These are phyloP conservation scores for Colletotrichum neosansevieriae DNA, from an alignment of 2,329 filamentous ascomycete species.

Conservation along the genomic window DNA sequence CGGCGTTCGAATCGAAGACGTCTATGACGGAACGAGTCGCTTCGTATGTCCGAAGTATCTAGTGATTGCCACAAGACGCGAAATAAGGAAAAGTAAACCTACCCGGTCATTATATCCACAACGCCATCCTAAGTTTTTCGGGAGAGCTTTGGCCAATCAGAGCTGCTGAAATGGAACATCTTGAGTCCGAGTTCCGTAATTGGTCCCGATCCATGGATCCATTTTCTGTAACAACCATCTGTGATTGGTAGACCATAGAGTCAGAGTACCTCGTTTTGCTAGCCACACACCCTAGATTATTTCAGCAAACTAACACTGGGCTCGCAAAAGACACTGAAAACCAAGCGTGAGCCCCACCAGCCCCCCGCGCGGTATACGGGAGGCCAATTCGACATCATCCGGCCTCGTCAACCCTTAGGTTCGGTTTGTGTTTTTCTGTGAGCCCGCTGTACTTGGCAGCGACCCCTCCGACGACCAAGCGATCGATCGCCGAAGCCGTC, in stretches of 20 bases:
- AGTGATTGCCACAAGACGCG: background rate
- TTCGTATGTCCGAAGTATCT: background rate
- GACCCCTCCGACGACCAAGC: background rate
- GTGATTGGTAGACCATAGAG: too few relatives aligned
- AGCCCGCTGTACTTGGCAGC: background rate
- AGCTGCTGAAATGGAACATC: constrained; percentile 8
- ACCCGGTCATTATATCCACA: constrained; percentile 17
- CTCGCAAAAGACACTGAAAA: background rate
- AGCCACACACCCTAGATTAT: constrained; percentile 16
- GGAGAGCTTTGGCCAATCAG: constrained; percentile 31
- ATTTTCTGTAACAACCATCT: too few relatives aligned
- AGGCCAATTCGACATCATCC: constrained; percentile 30
- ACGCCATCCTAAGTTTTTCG: constrained; percentile 13
- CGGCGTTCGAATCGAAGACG: constrained; percentile 22
- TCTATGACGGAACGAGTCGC: constrained; percentile 20
- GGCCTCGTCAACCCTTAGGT: background rate
- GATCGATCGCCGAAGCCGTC: background rate
- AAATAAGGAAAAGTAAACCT: background rate
- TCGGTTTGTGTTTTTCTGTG: too few relatives aligned
- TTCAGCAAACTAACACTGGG: too few relatives aligned
- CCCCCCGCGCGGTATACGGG: constrained; percentile 28
- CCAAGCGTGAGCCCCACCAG: constrained; percentile 30
- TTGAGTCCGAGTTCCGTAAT: constrained; percentile 7
- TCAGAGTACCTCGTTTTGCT: too few relatives aligned
- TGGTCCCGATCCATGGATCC: background rate